Evolutionary conservation across 2,329 filamentous ascomycete genomes (phyloP), one percentile per base, ranked within the genome.

Genomic region (Trichoderma afroharzianum): DNA sequence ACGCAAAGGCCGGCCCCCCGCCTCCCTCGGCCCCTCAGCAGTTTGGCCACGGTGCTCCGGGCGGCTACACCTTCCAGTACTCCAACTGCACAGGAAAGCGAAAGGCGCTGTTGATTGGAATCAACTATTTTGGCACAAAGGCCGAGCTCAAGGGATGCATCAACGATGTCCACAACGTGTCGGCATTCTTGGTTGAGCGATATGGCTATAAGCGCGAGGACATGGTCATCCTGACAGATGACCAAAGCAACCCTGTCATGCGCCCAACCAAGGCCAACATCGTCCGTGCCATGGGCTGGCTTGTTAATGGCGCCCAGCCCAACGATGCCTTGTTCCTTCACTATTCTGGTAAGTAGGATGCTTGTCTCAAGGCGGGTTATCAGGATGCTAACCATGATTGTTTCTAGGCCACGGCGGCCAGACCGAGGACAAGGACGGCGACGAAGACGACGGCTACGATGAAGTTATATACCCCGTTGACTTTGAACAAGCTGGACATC

Each of bases 401-500:
- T 5, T n/a, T 30, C 1, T 73, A 90, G 91, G 92, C 53, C 92
- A 94, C 78, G 92, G 92, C 75, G 92, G 92, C 72, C 92, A 94
- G 80, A 92, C 91, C 7, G 86, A 90, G 74, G 92, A 94, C 77
- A 76, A 87, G 26, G 91, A 94, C 76, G 91, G 92, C 50, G 92
- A 94, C 77, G 92, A 94, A 79, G 90, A 92, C 33, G 92, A 94
- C 77, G 92, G 92, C 74, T 91, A 88, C 75, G 92, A 94, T 76
- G 92, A 94, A 79, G 91, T 92, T 72, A 93, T 94, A 75, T 94
- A 93, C 80, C 92, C 92, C 0, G 90, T 93, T 58, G 92, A 94
- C 79, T 92, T 91, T 81, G 83, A 90, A 72, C 81, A 84, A 28
- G 87, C 87, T n/a, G 91, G 92, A 39, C 90, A 93, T 80, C 93